phyloP scores from a whole-genome alignment of 1,284 basidiomycete species.

The Peniophora sp. region DNA sequence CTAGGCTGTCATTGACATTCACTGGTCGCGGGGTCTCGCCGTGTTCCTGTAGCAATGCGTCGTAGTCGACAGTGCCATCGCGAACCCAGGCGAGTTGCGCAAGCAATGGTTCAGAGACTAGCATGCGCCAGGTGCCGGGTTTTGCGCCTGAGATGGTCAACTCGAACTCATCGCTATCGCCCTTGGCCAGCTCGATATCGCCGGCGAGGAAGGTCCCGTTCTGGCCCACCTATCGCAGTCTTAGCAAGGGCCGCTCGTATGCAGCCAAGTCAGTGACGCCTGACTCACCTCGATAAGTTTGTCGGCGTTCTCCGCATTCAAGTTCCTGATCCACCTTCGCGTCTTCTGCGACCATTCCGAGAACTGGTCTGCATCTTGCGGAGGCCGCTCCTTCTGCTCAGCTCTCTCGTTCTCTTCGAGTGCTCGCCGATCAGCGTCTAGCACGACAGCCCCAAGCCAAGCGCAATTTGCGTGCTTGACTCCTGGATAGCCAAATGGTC shows the following conservation, averaged over 20 bases:
- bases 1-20: neutral
- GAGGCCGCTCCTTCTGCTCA: neutral
- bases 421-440: neutral
- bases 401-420: neutral
- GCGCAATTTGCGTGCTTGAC: neutral
- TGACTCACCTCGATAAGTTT: slow-evolving; percentile 2
- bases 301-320: neutral
- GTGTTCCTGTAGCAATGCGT: neutral
- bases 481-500: neutral
- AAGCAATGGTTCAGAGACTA: neutral
- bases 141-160: slow-evolving; percentile 5
- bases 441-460: neutral
- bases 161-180: slow-evolving; percentile 8
- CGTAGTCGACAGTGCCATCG: slow-evolving; percentile 4
- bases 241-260: neutral
- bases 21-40: neutral
- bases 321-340: neutral
- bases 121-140: slow-evolving; percentile 7
- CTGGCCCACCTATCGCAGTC: neutral
- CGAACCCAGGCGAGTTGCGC: slow-evolving; percentile 2
- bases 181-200: slow-evolving; percentile 5
- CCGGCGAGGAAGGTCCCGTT: slow-evolving; percentile 5
- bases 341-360: neutral
- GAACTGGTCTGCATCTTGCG: neutral
- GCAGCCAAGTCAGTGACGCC: neutral